Conservation (phyloP, 805 yeast genomes). For the Sugiyamaella smithiae region DNA sequence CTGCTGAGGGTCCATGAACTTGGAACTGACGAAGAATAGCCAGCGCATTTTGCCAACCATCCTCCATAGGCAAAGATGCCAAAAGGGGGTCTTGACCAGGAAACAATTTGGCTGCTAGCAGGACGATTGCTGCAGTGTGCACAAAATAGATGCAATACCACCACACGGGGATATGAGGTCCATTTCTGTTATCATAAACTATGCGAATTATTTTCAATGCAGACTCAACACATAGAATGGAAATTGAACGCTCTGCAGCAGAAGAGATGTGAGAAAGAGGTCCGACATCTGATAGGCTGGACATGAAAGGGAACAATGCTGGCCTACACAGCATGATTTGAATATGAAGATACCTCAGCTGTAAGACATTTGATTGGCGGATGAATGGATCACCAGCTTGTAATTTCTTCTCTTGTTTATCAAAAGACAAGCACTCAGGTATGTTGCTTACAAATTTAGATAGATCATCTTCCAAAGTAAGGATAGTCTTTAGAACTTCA, state of each 20-base stretch:
- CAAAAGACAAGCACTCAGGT: neutral
- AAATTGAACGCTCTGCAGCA: conserved; percentile 5
- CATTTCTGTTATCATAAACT: conserved; percentile 10
- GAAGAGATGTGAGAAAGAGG: neutral
- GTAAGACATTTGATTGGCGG: conserved; percentile 10
- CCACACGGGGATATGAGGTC: conserved; percentile 21
- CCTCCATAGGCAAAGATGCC: conserved; percentile 4
- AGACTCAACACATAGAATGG: conserved; percentile 15
- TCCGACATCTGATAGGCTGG: neutral
- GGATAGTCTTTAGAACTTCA: neutral
- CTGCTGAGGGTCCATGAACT: conserved; percentile 6
- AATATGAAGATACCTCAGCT: conserved; percentile 9
- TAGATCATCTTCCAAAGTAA: conserved; percentile 1
- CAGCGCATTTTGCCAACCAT: conserved; percentile 11
- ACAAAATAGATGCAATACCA: conserved; percentile 28
- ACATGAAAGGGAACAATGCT: conserved; percentile 8
- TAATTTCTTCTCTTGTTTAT: neutral
- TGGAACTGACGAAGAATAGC: conserved; percentile 7
- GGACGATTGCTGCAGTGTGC: conserved; percentile 27
- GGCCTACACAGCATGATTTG: conserved; percentile 17
- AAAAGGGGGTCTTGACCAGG: conserved; percentile 14
- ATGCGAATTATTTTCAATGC: conserved; percentile 16
- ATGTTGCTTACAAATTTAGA: neutral
- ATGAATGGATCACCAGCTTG: conserved; percentile 2
- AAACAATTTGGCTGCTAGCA: conserved; percentile 27